These are phyloP conservation scores for Oligophagozyma castellii DNA, from an alignment of 1,139 yeast genomes.

Conservation along the genomic window DNA sequence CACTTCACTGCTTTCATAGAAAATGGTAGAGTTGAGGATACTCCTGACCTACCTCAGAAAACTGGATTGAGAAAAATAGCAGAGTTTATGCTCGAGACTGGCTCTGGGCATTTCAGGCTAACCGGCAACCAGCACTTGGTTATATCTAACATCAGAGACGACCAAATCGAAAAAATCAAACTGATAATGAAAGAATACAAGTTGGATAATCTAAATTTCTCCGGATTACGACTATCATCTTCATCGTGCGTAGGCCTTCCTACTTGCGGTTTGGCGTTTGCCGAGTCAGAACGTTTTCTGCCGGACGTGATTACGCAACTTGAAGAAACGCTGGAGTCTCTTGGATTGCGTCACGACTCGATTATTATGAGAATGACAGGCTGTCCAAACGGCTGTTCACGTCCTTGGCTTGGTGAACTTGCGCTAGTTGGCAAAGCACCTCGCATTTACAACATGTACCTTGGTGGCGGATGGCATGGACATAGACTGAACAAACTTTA, in stretches of 20 bases:
- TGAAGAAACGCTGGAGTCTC: conserved; percentile 76
- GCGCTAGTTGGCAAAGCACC: conserved; percentile 92
- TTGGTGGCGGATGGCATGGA: conserved; percentile 96
- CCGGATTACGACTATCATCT: conserved; percentile 77
- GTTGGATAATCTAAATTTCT: conserved; percentile 71
- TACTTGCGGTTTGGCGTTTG: conserved; percentile 98
- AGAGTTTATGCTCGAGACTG: conserved; percentile 39
- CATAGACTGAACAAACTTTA: conserved; percentile 84
- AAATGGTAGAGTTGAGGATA: conserved; percentile 93
- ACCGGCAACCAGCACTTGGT: conserved; percentile 94
- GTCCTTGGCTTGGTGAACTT: conserved; percentile 96
- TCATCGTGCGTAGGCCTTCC: conserved; percentile 99
- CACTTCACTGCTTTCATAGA: conserved; percentile 92
- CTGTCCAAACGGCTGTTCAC: conserved; percentile 97
- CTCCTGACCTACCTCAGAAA: conserved; percentile 81
- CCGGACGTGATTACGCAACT: conserved; percentile 72
- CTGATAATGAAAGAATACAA: conserved; percentile 54
- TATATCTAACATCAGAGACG: conserved; percentile 59
- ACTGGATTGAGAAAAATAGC: conserved; percentile 77
- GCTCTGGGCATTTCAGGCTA: conserved; percentile 70
- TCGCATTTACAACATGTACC: conserved; percentile 85
- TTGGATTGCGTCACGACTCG: conserved; percentile 88
- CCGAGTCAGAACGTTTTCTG: conserved; percentile 90
- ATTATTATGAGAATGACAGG: conserved; percentile 98
- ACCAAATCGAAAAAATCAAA: conserved; percentile 50